phyloP scores from a whole-genome alignment of 495 filamentous ascomycete genomes.

The Aspergillus egyptiacus region DNA sequence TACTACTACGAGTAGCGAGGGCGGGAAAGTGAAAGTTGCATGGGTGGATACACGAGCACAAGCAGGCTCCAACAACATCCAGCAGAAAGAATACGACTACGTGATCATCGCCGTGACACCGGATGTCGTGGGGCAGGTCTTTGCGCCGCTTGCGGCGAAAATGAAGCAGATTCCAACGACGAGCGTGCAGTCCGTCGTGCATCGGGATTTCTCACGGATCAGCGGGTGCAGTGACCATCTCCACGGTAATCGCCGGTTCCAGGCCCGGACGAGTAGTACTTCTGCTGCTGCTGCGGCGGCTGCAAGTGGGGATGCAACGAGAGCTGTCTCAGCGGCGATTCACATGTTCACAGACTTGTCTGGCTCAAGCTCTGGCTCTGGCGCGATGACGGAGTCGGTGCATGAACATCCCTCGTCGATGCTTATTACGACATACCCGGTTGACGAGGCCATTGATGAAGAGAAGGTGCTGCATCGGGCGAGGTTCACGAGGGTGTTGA shows the following conservation, averaged over 20 bases:
- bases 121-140: slow-evolving; percentile 36
- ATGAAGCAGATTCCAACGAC: slow-evolving; percentile 39
- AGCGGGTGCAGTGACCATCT: neutral
- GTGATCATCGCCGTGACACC: slow-evolving; percentile 45
- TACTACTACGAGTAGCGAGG: neutral
- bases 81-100: slow-evolving; percentile 26
- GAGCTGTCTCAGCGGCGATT: slow-evolving; percentile 16
- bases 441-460: slow-evolving; percentile 22
- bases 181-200: slow-evolving; percentile 37
- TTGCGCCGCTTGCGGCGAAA: slow-evolving; percentile 28
- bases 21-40: slow-evolving; percentile 6
- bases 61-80: no score
- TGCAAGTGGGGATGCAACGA: slow-evolving; percentile 1
- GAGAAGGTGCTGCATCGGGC: slow-evolving; percentile 26
- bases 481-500: slow-evolving; percentile 29
- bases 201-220: slow-evolving; percentile 31
- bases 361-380: neutral
- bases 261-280: neutral
- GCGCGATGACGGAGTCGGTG: slow-evolving; percentile 26
- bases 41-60: slow-evolving; percentile 8
- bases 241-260: neutral
- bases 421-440: slow-evolving; percentile 31
- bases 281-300: neutral
- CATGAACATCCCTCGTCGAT: slow-evolving; percentile 31
- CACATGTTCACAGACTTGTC: slow-evolving; percentile 19